Evolutionary conservation across 1,284 basidiomycete genomes (phyloP), one percentile per base, ranked within the genome.

Genomic region (Puccinia sorghi): DNA sequence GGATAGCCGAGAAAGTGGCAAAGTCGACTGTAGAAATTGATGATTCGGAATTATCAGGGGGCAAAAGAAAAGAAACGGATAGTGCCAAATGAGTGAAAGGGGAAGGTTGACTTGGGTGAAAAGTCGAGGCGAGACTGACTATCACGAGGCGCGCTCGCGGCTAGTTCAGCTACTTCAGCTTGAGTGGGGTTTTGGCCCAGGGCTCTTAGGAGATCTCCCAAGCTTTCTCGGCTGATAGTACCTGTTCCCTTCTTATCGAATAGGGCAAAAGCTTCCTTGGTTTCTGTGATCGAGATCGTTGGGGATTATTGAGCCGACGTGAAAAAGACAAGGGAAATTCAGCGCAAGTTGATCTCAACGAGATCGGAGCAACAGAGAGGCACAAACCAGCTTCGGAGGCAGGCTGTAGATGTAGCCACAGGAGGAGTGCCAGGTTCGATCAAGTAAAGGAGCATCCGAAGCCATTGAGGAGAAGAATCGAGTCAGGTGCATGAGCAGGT

Each of bases 121-220:
- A 59, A 25, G 56, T 32, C 32, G 22, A 59, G 27, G 13, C 17
- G 81, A 61, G 80, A 86, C 89, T 83, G 84, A 91, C 92, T 90
- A 81, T 94, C 93, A 80, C 90, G 87, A 32, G 92, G 92, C 9
- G 93, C 90, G 56, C 86, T 84, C 20, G 87, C 86, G 63, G 92
- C 89, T 80, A 98, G 90, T 43, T 94, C 91, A 9, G 89, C 89
- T 0, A 99, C 94, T 86, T 99, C 94, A 37, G 93, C 92, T 85
- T 99, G 96, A 0, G 97, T 99, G 7, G 96, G 96, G 85, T 99
- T 99, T 87, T 99, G 96, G 0, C 97, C 97, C 0, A 99, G 87
- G 0, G 94, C 94, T 70, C 97, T 90, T 22, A 99, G 87, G 8
- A 99, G 89, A 86, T 99, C 96, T n/a, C 96, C 96, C 0, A 99